Evolutionary conservation across 345 rosid genomes (phyloP).

Genomic region (Trapa incisa): DNA sequence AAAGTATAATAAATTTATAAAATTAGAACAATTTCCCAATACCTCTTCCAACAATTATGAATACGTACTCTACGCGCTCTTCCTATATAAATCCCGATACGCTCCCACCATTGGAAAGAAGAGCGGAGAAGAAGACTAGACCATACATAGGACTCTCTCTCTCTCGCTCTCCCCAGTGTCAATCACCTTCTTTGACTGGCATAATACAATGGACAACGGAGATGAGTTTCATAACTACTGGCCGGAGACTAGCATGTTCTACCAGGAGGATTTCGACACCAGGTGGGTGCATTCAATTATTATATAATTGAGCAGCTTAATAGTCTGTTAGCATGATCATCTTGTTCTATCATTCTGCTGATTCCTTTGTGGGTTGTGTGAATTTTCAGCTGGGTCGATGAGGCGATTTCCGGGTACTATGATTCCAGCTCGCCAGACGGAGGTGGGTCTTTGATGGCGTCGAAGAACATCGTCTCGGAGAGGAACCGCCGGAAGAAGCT

Average conservation of each 20-base stretch:
- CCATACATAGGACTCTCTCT: too few relatives aligned
- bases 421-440: conserved; percentile 98
- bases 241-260: conserved; percentile 42
- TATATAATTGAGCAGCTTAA: too few relatives aligned
- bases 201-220: conserved; percentile 22
- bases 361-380: background rate
- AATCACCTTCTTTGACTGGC: background rate
- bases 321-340: background rate
- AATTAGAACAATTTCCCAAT: too few relatives aligned
- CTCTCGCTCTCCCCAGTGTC: background rate
- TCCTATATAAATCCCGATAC: too few relatives aligned
- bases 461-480: conserved; percentile 85
- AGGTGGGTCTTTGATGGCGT: conserved; percentile 54
- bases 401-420: conserved; percentile 34
- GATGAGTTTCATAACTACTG: conserved; percentile 49
- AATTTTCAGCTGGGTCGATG: conserved; percentile 11
- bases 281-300: conserved; percentile 9
- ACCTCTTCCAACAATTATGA: too few relatives aligned
- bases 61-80: too few relatives aligned
- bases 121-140: too few relatives aligned
- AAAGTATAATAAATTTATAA: too few relatives aligned
- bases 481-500: conserved; percentile 84
- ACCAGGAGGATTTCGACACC: conserved; percentile 34
- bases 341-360: background rate
- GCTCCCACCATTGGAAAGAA: too few relatives aligned